Evolutionary conservation across 352 stramenopile species (phyloP), one percentile per base, ranked within the genome.

Genomic region (Phytophthora meadii): DNA sequence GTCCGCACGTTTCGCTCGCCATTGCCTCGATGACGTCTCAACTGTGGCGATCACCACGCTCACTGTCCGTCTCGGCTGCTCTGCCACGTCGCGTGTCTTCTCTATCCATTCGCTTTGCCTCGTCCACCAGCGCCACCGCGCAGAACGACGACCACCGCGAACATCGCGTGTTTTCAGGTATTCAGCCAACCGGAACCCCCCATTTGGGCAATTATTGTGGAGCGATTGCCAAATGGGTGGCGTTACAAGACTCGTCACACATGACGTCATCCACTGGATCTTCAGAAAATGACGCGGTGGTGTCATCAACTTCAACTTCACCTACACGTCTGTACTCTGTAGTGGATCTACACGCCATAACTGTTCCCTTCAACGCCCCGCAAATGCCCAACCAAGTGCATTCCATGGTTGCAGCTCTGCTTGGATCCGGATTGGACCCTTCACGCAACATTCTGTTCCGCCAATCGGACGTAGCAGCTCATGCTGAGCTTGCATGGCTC

Each of bases 161-260:
- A 8, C 25, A 32, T 51, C 90, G 95, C 50, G 88, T 99, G 37
- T 87, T 99, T 45, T 98, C 92, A 6, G 97, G 98, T 44, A 98
- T 99, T 36, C 97, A 99, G 70, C 98, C 98, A 5, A 99, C 97
- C 15, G 98, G 98, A 27, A 89, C 95, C n/a, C 94, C 99, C 10
- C 97, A 99, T 68, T 73, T 99, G 48, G 98, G 98, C 60, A 99
- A 99, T 81, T 99, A 99, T 77, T 92, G 99, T 45, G 98, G 98
- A 49, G 97, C 98, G 3, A 97, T 99, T 61, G 87, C 88, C 59
- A 97, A 99, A 65, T 99, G 97, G 98, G 96, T 99, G 11, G 81
- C 93, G 25, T 90, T 99, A 50, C 97, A 99, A 68, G 82, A 90
- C n/a, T 15, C 56, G 19, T 6, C 46, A 41, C 37, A 68, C 12